Conservation (phyloP, 1,139 yeast species). For the Chernovozyma aurita region DNA sequence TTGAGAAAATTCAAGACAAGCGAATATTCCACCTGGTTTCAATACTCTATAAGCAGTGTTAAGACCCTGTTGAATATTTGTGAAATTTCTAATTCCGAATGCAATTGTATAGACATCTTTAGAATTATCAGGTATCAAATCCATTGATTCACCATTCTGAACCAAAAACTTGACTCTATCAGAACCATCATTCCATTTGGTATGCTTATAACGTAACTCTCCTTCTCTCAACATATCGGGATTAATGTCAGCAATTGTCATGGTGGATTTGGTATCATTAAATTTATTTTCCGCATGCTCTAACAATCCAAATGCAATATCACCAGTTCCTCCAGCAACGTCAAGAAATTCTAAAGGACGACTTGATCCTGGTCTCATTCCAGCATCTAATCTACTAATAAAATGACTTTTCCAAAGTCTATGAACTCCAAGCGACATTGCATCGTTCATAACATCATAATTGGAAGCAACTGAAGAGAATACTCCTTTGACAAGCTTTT, state of each 20-base stretch:
- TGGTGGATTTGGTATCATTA: conserved; percentile 70
- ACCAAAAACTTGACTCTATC: conserved; percentile 73
- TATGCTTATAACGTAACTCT: conserved; percentile 57
- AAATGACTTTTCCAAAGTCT: conserved; percentile 93
- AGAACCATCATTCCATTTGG: conserved; percentile 51
- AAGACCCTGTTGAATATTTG: conserved; percentile 89
- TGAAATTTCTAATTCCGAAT: conserved; percentile 95
- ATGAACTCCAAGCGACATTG: conserved; percentile 94
- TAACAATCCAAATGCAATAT: conserved; percentile 89
- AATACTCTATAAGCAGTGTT: conserved; percentile 91
- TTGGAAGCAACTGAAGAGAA: conserved; percentile 92
- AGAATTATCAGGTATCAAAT: conserved; percentile 76
- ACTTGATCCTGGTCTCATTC: conserved; percentile 78
- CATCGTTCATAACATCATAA: conserved; percentile 96
- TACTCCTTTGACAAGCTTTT: conserved; percentile 80
- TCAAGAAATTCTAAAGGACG: conserved; percentile 84
- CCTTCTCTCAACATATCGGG: conserved; percentile 96
- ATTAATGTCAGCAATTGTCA: conserved; percentile 93
- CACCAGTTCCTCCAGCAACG: conserved; percentile 99
- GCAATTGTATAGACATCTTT: conserved; percentile 96
- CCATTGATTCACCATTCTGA: conserved; percentile 91
- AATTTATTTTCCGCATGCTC: conserved; percentile 83
- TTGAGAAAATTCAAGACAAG: conserved; percentile 91
- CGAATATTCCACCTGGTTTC: conserved; percentile 98
- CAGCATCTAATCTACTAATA: conserved; percentile 85